Evolutionary conservation across 2,329 filamentous ascomycete species (phyloP).

Genomic region (Colletotrichum incanum): DNA sequence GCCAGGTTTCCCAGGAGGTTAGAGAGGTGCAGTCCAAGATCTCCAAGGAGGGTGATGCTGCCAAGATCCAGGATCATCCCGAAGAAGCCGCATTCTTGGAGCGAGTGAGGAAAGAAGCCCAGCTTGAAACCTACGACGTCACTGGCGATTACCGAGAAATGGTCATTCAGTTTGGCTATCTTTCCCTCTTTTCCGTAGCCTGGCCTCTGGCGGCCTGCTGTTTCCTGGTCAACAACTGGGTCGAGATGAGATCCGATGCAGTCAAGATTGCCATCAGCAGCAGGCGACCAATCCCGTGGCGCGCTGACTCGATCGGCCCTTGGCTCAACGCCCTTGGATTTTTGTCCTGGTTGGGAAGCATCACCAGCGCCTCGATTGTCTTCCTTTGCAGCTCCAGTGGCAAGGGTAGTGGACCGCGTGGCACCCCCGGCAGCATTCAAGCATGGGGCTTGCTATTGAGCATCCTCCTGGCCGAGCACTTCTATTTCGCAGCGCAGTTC

Average conservation of each 20-base stretch:
- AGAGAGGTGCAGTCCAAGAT: conserved; percentile 78
- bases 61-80: conserved; percentile 73
- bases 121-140: conserved; percentile 89
- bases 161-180: conserved; percentile 89
- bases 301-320: conserved; percentile 93
- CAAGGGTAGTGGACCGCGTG: conserved; percentile 75
- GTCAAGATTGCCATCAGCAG: conserved; percentile 94
- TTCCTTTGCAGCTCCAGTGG: conserved; percentile 92
- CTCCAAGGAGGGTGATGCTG: conserved; percentile 66
- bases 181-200: conserved; percentile 91
- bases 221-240: conserved; percentile 96
- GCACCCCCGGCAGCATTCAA: conserved; percentile 79
- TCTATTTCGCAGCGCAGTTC: conserved; percentile 85
- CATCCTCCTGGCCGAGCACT: conserved; percentile 89
- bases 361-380: conserved; percentile 89
- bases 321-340: conserved; percentile 91
- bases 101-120: conserved; percentile 86
- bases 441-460: conserved; percentile 86
- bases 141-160: conserved; percentile 93
- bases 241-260: conserved; percentile 93
- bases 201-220: conserved; percentile 94
- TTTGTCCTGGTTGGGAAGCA: conserved; percentile 92
- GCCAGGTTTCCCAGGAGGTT: conserved; percentile 83
- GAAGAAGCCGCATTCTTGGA: conserved; percentile 87
- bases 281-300: conserved; percentile 89